A percentile compares a stretch with the other conserved stretches of the same genome.
Conservation (phyloP, 176 grass and related monocot species). For the Ensete glaucum region DNA sequence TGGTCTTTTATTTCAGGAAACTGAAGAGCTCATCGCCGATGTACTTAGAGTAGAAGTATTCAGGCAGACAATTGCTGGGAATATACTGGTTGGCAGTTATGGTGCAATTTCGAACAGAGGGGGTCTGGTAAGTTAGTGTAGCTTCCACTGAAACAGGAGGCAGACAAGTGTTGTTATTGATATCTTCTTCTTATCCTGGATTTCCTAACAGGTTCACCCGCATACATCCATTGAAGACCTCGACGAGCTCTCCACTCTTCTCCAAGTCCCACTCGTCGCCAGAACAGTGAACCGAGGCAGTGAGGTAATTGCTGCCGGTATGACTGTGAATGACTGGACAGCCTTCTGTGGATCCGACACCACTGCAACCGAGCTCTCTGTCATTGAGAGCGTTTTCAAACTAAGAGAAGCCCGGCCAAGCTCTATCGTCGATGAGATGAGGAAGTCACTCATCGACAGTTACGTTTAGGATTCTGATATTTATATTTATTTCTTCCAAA, state of each 20-base stretch:
- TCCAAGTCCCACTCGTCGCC: slow-evolving; percentile 90
- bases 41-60: slow-evolving; percentile 90
- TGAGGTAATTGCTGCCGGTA: slow-evolving; percentile 78
- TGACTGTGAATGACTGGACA: slow-evolving; percentile 97
- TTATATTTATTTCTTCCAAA: not conserved
- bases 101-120: slow-evolving; percentile 78
- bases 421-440: slow-evolving; percentile 76
- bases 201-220: slow-evolving; percentile 62
- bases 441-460: slow-evolving; percentile 89
- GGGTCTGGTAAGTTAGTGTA: slow-evolving; percentile 48
- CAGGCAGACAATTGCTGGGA: slow-evolving; percentile 83
- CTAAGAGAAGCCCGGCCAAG: slow-evolving; percentile 68
- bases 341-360: slow-evolving; percentile 92
- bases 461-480: slow-evolving; percentile 37
- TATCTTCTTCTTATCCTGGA: not conserved
- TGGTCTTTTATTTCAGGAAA: slow-evolving; percentile 37
- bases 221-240: slow-evolving; percentile 97
- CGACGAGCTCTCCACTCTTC: slow-evolving; percentile 87
- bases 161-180: not conserved
- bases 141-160: not conserved
- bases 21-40: slow-evolving; percentile 92
- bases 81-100: slow-evolving; percentile 93
- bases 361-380: slow-evolving; percentile 82
- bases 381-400: slow-evolving; percentile 92
- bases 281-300: slow-evolving; percentile 96